These are phyloP conservation scores for Cadophora malorum DNA, from an alignment of 2,329 filamentous ascomycete species.

Conservation along the genomic window DNA sequence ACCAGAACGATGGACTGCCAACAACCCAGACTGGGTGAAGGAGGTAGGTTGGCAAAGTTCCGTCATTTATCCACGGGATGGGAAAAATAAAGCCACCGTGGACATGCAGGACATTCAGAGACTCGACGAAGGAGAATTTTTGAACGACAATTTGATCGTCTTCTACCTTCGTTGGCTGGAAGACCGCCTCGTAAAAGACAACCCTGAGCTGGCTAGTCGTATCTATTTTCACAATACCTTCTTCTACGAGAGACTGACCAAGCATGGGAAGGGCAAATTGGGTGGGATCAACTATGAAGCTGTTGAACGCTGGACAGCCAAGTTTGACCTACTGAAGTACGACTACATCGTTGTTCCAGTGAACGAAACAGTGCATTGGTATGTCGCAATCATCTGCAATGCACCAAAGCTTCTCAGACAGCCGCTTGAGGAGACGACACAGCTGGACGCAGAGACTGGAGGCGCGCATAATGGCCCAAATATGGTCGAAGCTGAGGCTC, in stretches of 20 bases:
- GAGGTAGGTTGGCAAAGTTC: conserved; percentile 57
- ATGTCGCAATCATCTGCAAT: conserved; percentile 94
- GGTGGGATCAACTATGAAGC: conserved; percentile 80
- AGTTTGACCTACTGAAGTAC: conserved; percentile 81
- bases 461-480: not conserved
- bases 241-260: conserved; percentile 82
- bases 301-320: conserved; percentile 87
- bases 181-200: conserved; percentile 59
- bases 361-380: conserved; percentile 90
- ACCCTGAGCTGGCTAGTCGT: conserved; percentile 62
- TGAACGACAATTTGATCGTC: conserved; percentile 92
- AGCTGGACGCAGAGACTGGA: not conserved
- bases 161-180: conserved; percentile 85
- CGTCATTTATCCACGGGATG: conserved; percentile 64
- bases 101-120: conserved; percentile 75
- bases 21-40: conserved; percentile 58
- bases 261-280: conserved; percentile 54
- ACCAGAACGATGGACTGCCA: conserved; percentile 55
- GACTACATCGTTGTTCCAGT: conserved; percentile 93
- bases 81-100: conserved; percentile 68
- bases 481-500: not conserved
- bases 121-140: conserved; percentile 81
- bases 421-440: conserved; percentile 9
- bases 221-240: conserved; percentile 93
- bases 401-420: conserved; percentile 64